A percentile compares a stretch with the other conserved stretches of the same genome.
These are phyloP conservation scores for Yamadazyma epiphylla DNA, from an alignment of 1,139 yeast species.

Conservation along the genomic window DNA sequence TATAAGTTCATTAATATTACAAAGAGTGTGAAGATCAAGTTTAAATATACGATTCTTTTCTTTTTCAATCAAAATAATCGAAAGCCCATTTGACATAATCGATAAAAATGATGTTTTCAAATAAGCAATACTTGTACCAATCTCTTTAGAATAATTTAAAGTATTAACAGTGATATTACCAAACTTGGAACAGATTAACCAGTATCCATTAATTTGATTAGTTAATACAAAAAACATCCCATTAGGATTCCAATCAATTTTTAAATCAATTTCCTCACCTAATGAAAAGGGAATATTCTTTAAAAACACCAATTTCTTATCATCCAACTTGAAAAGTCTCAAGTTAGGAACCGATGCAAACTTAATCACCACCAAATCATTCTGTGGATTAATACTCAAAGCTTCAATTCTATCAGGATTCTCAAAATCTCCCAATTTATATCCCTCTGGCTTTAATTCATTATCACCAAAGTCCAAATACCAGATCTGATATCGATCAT, in stretches of 20 bases:
- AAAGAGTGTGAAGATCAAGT: constrained; percentile 19
- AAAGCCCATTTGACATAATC: constrained; percentile 25
- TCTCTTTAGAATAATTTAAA: constrained; percentile 20
- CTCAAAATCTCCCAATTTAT: constrained; percentile 9
- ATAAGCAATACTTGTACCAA: constrained; percentile 19
- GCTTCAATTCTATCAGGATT: constrained; percentile 5
- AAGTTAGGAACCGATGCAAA: background rate
- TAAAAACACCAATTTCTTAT: constrained; percentile 4
- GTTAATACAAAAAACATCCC: constrained; percentile 30
- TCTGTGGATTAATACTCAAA: constrained; percentile 25
- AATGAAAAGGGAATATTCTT: constrained; percentile 4
- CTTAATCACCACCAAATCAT: constrained; percentile 17
- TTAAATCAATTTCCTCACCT: constrained; percentile 5
- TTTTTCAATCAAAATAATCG: constrained; percentile 20
- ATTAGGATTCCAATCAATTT: constrained; percentile 31
- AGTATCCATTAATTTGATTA: constrained; percentile 19
- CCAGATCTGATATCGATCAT: constrained; percentile 29
- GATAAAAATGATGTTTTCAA: constrained; percentile 19
- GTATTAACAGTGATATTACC: constrained; percentile 33
- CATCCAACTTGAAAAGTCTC: constrained; percentile 6
- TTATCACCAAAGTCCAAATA: constrained; percentile 15
- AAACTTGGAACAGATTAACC: constrained; percentile 35
- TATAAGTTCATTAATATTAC: constrained; percentile 14
- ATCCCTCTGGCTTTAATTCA: constrained; percentile 13
- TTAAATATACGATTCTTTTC: constrained; percentile 17